Base-by-base conservation (phyloP, 2,329 filamentous ascomycete species). In the Colletotrichum limetticola region DNA sequence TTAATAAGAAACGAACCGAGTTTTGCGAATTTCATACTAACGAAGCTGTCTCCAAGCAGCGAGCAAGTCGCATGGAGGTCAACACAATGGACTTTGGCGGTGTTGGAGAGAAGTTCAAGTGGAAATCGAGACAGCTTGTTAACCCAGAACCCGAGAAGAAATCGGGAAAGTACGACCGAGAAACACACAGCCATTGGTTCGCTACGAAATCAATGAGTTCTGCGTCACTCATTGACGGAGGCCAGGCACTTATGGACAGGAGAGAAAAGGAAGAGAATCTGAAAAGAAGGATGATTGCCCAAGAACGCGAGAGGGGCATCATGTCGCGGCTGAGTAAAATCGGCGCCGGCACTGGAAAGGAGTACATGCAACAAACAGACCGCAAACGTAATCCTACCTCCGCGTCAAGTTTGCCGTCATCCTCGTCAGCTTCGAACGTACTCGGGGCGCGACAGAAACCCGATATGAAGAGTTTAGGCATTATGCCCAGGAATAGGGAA, bases 1-100 rank as follows among this genome's bases (percentile, higher is more conserved):
- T 99, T 72, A 96, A 99, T 81, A 91, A 90, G 76, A 91, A 95
- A 66, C 94, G 95, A 78, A 98, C 95, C 0, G 92, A 97, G 77
- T 94, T 93, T 80, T 99, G 97, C 83, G 95, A 98, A 76, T 99
- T 93, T 77, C 97, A 99, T 82, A 91, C 97, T 76, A 95, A 97
- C 77, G 86, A 94, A 30, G 92, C 94, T 30, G 85, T 98, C 3
- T 89, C 91, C 67, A 95, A 94, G 79, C 91, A 79, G 66, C 85
- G 86, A 35, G 86, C 90, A 12, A 86, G 88, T 1, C 89, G 95
- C 46, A 92, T 95, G 86, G 95, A 97, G 78, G 88, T 98, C 74
- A 97, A 95, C 79, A 89, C 87, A 14, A 92, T 91, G 82, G 89
- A 88, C 24, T 88, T 84, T 58, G 83, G 83, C 5, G 59, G 77